Evolutionary conservation across 2,329 filamentous ascomycete species (phyloP).

Genomic region (Alternaria tenuissima): DNA sequence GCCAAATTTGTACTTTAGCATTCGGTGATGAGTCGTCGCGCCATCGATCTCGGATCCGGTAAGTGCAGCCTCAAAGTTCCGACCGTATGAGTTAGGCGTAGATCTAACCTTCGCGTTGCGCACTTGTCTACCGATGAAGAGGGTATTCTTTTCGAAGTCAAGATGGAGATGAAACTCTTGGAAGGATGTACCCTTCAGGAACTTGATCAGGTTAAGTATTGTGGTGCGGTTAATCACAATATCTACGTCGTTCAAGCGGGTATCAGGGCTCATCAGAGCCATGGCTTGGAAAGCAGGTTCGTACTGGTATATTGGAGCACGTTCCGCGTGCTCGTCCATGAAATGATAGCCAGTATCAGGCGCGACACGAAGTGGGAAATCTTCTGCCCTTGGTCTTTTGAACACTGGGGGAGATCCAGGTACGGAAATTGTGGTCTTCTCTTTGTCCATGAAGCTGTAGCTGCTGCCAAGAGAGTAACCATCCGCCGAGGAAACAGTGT

Average conservation of each 20-base stretch:
- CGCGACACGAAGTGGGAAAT: neutral
- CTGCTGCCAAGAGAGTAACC: neutral
- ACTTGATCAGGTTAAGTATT: neutral
- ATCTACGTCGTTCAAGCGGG: conserved; percentile 6
- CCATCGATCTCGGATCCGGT: neutral
- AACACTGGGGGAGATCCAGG: neutral
- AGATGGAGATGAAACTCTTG: conserved; percentile 6
- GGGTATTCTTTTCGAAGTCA: conserved; percentile 1
- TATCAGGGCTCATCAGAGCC: conserved; percentile 11
- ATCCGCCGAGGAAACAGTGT: neutral
- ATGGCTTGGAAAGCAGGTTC: conserved; percentile 20
- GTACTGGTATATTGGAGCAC: conserved; percentile 6
- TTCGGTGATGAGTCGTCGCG: neutral
- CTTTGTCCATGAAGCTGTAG: neutral
- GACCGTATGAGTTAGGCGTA: neutral
- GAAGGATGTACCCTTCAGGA: neutral
- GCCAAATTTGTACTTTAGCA: neutral
- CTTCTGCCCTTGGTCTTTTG: neutral
- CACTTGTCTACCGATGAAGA: conserved; percentile 1
- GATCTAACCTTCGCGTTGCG: neutral
- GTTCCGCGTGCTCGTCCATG: neutral
- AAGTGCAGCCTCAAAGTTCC: neutral
- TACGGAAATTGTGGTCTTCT: neutral
- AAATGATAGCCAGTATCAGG: neutral
- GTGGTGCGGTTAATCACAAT: conserved; percentile 6